Conservation (phyloP, 2,329 filamentous ascomycete genomes). For the Trichoderma sp. region DNA sequence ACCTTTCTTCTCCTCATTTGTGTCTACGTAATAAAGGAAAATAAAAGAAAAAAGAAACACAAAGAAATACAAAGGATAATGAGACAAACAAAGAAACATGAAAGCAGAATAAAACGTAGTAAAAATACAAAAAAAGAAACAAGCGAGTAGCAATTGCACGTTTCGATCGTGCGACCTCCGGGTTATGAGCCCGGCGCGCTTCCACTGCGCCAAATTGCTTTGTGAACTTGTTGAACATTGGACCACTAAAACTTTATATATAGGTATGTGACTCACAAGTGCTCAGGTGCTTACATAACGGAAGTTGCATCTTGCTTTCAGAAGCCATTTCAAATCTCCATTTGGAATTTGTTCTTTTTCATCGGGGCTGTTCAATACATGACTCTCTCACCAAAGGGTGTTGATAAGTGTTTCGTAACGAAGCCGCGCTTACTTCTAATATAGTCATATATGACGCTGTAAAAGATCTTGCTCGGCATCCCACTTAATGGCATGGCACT, state of each 20-base stretch:
- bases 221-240: not conserved
- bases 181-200: conserved; percentile 35
- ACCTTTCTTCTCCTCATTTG: not conserved
- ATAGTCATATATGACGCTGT: not conserved
- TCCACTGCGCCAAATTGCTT: conserved; percentile 36
- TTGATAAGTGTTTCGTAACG: not conserved
- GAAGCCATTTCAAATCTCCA: not conserved
- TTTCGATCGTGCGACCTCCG: conserved; percentile 35
- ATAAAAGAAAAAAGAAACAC: not conserved
- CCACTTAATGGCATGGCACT: not conserved
- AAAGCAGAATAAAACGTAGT: not conserved
- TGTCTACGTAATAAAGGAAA: not conserved
- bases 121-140: conserved; percentile 5
- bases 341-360: not conserved
- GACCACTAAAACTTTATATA: not conserved
- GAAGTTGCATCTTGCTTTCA: not conserved
- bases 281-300: not conserved
- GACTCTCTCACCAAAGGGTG: not conserved
- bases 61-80: not conserved
- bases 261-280: not conserved
- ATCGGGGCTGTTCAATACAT: not conserved
- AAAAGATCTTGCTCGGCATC: not conserved
- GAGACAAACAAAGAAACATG: not conserved
- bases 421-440: not conserved
- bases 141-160: conserved; percentile 34